phyloP scores from a whole-genome alignment of 164 flowering plant species.

The Warburgia ugandensis region DNA sequence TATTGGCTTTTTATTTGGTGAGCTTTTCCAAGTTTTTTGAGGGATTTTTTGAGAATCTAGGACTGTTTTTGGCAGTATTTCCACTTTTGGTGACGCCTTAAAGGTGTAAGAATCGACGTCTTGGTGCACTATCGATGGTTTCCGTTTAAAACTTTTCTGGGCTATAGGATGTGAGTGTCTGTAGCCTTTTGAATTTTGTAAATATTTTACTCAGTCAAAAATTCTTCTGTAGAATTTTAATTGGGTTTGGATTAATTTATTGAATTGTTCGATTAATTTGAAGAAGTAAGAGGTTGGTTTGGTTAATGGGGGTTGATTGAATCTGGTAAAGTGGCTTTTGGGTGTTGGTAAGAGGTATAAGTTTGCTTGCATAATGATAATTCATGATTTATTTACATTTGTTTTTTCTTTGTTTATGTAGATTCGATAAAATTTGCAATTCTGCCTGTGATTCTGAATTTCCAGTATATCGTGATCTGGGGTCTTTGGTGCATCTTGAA shows the following conservation, averaged over 20 bases:
- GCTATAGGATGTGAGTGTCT: background rate
- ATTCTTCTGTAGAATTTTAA: background rate
- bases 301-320: too few species aligned
- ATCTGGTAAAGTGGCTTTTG: background rate
- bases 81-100: background rate
- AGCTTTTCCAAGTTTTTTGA: background rate
- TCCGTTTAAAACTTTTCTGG: background rate
- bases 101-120: background rate
- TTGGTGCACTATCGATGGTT: constrained; percentile 9
- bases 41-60: background rate
- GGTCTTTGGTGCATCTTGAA: too few species aligned
- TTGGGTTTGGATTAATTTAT: background rate
- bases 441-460: too few species aligned
- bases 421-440: too few species aligned
- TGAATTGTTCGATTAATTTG: too few species aligned
- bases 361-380: background rate
- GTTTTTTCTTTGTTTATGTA: too few species aligned
- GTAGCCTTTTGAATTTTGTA: background rate
- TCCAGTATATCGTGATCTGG: too few species aligned
- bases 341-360: background rate
- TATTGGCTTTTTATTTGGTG: background rate
- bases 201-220: too few species aligned
- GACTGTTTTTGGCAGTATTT: background rate
- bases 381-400: background rate
- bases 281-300: too few species aligned